phyloP scores from a whole-genome alignment of 139 green algal genomes.

The Ettlia oleoabundans region DNA sequence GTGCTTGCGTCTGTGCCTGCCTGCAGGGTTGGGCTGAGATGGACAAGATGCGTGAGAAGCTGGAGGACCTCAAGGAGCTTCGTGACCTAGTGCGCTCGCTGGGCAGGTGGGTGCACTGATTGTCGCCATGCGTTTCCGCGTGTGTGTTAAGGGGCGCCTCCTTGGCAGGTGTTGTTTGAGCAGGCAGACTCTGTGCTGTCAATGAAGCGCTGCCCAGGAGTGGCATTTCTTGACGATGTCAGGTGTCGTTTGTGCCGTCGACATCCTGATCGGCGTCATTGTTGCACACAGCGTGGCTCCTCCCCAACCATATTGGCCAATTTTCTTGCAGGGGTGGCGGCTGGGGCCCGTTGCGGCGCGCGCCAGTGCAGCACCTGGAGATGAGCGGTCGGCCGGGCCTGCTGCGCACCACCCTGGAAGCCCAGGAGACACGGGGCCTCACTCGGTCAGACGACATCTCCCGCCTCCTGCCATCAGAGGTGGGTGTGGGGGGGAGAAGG shows the following conservation, averaged over 20 bases:
- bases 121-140: neutral
- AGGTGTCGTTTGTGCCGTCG: no score
- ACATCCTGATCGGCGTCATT: no score
- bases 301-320: neutral
- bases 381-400: constrained; percentile 74
- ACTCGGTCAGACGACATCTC: constrained; percentile 87
- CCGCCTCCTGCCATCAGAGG: constrained; percentile 79
- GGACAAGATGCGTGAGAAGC: constrained; percentile 75
- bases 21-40: constrained; percentile 75
- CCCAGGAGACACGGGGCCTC: constrained; percentile 87
- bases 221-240: no score
- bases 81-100: constrained; percentile 84
- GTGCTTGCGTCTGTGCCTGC: neutral
- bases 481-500: neutral
- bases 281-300: no score
- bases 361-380: constrained; percentile 68
- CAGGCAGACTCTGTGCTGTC: no score
- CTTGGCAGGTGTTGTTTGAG: no score
- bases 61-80: constrained; percentile 88
- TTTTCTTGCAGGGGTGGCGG: constrained; percentile 67
- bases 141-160: neutral
- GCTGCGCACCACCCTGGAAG: constrained; percentile 82
- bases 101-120: constrained; percentile 47
- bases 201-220: no score
- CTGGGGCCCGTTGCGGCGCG: constrained; percentile 82